These are phyloP conservation scores for Nemania sp. DNA, from an alignment of 2,329 filamentous ascomycete genomes.

Conservation along the genomic window DNA sequence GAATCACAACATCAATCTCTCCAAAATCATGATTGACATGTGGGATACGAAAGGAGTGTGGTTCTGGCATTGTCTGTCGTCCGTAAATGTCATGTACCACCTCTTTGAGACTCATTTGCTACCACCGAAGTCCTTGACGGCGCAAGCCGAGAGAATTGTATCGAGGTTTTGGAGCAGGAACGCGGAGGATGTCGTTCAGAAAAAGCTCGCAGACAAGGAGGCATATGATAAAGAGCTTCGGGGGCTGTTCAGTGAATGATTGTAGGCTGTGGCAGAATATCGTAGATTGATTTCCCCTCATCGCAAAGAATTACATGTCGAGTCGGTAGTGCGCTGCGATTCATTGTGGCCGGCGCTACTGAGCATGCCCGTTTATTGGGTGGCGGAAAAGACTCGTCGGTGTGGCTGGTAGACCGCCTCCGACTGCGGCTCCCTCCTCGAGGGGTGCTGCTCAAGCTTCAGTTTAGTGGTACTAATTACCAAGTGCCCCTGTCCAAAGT, in stretches of 20 bases:
- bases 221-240: constrained; percentile 8
- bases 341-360: neutral
- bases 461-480: constrained; percentile 21
- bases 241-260: constrained; percentile 1
- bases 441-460: neutral
- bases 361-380: constrained; percentile 8
- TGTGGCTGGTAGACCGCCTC: constrained; percentile 11
- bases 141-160: neutral
- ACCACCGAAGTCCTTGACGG: neutral
- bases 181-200: neutral
- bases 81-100: constrained; percentile 9
- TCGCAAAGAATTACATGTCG: constrained; percentile 45
- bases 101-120: constrained; percentile 3
- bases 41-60: constrained; percentile 7
- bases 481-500: constrained; percentile 10
- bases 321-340: constrained; percentile 33
- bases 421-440: constrained; percentile 34
- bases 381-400: neutral
- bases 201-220: constrained; percentile 6
- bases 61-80: constrained; percentile 10
- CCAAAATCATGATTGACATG: constrained; percentile 5
- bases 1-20: constrained; percentile 3
- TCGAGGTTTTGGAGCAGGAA: constrained; percentile 6
- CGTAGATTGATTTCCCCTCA: constrained; percentile 45
- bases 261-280: constrained; percentile 20